These are phyloP conservation scores for Yueomyces sp. DNA, from an alignment of 805 yeast genomes.

Conservation along the genomic window DNA sequence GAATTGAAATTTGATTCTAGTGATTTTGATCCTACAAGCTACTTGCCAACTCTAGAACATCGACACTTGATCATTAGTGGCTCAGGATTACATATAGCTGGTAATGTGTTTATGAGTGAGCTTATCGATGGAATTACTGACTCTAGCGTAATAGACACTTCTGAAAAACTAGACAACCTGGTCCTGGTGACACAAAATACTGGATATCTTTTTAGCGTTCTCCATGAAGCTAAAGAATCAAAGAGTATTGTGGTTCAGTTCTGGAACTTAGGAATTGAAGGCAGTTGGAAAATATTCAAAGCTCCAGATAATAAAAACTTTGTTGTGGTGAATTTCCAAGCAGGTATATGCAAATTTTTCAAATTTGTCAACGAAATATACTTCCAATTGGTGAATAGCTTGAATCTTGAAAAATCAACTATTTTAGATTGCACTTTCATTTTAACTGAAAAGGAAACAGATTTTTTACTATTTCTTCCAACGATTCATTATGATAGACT, in stretches of 20 bases:
- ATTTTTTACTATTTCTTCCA: conserved; percentile 10
- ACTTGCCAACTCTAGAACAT: no score
- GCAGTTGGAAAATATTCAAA: conserved; percentile 10
- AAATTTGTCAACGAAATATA: conserved; percentile 5
- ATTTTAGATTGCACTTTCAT: conserved; percentile 11
- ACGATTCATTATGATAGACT: conserved; percentile 9
- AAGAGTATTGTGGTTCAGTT: conserved; percentile 9
- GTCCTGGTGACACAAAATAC: conserved; percentile 7
- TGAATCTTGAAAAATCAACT: conserved; percentile 7
- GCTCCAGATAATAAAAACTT: conserved; percentile 7
- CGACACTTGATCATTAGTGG: conserved; percentile 6
- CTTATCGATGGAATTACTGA: conserved; percentile 10
- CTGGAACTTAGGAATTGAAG: conserved; percentile 9
- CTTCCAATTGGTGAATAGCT: conserved; percentile 12
- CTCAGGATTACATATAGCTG: conserved; percentile 7
- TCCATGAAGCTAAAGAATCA: conserved; percentile 3
- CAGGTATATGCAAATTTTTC: conserved; percentile 13
- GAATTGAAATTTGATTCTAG: not conserved
- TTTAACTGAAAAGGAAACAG: conserved; percentile 1
- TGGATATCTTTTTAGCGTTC: conserved; percentile 9
- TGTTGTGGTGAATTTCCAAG: conserved; percentile 5
- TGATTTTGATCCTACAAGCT: no score
- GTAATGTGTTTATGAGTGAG: conserved; percentile 3
- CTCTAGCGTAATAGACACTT: conserved; percentile 5
- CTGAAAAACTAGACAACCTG: conserved; percentile 2